These are phyloP conservation scores for Aspergillus chevalieri DNA, from an alignment of 2,329 filamentous ascomycete species.

Conservation along the genomic window DNA sequence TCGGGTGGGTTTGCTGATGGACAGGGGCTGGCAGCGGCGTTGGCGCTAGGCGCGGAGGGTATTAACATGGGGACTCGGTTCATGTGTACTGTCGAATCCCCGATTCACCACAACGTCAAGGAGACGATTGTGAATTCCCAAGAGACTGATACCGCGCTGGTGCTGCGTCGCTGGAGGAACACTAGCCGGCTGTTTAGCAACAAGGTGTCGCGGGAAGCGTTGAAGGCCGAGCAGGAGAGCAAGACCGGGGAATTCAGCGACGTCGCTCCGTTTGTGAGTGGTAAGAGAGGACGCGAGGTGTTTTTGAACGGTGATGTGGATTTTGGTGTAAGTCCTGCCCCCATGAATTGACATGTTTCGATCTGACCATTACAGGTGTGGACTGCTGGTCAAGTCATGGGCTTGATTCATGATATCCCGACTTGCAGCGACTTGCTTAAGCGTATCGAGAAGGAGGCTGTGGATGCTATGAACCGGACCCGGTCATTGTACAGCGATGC, in stretches of 20 bases:
- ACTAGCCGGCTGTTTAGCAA: slow-evolving; percentile 85
- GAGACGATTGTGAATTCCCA: slow-evolving; percentile 79
- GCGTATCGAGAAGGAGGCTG: slow-evolving; percentile 72
- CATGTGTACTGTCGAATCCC: slow-evolving; percentile 91
- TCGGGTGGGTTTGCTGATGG: slow-evolving; percentile 95
- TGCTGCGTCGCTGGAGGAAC: slow-evolving; percentile 88
- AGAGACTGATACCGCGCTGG: slow-evolving; percentile 85
- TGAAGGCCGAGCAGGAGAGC: slow-evolving; percentile 78
- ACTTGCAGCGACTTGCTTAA: slow-evolving; percentile 63
- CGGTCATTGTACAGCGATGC: slow-evolving; percentile 46
- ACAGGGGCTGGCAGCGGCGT: slow-evolving; percentile 81
- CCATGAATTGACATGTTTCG: slow-evolving; percentile 8
- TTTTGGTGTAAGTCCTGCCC: slow-evolving; percentile 62
- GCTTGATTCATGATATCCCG: slow-evolving; percentile 75
- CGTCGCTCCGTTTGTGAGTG: slow-evolving; percentile 79
- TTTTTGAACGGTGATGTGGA: slow-evolving; percentile 89
- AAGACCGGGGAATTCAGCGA: slow-evolving; percentile 81
- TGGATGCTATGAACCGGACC: slow-evolving; percentile 58
- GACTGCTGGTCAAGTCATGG: slow-evolving; percentile 95
- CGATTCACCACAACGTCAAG: slow-evolving; percentile 91
- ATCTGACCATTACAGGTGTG: slow-evolving; percentile 59
- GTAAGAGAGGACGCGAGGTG: slow-evolving; percentile 83
- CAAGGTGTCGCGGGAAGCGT: slow-evolving; percentile 73
- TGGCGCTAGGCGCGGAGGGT: slow-evolving; percentile 83
- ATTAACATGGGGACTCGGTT: slow-evolving; percentile 99